Conservation (phyloP, 2,329 filamentous ascomycete species). For the Scedosporium dehoogii region DNA sequence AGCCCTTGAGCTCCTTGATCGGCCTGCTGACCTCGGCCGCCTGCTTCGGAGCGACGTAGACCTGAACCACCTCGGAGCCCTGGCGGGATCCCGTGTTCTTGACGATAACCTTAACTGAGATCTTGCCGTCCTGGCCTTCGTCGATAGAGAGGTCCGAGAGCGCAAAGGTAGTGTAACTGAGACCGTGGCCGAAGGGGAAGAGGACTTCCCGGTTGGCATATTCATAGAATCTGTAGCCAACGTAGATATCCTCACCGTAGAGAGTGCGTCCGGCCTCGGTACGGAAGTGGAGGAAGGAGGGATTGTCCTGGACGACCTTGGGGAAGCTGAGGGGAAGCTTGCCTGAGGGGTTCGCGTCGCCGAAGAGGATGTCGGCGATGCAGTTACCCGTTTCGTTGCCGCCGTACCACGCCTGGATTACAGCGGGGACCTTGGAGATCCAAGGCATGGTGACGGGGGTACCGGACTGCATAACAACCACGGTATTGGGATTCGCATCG, state of each 20-base stretch:
- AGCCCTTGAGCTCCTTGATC: conserved; percentile 55
- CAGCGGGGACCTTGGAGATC: conserved; percentile 37
- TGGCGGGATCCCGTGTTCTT: conserved; percentile 48
- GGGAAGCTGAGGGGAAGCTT: conserved; percentile 70
- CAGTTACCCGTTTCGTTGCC: conserved; percentile 77
- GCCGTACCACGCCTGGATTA: conserved; percentile 76
- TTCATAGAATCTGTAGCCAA: conserved; percentile 76
- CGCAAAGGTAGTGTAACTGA: conserved; percentile 65
- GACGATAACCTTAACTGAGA: conserved; percentile 40
- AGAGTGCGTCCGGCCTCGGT: conserved; percentile 61
- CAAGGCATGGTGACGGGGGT: conserved; percentile 68
- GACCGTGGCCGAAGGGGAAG: conserved; percentile 72
- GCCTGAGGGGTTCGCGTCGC: conserved; percentile 62
- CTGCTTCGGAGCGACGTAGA: conserved; percentile 44
- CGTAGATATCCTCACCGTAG: conserved; percentile 73
- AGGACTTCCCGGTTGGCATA: conserved; percentile 51
- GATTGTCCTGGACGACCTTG: conserved; percentile 56
- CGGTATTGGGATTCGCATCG: conserved; percentile 57
- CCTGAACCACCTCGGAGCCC: conserved; percentile 47
- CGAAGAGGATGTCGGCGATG: conserved; percentile 69
- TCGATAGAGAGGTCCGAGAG: conserved; percentile 39
- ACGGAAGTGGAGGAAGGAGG: conserved; percentile 65
- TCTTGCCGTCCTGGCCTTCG: conserved; percentile 33
- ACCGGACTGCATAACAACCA: conserved; percentile 68
- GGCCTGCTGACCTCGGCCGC: conserved; percentile 44